These are phyloP conservation scores for Thermochaetoides thermophila DNA, from an alignment of 495 filamentous ascomycete genomes.

Conservation along the genomic window DNA sequence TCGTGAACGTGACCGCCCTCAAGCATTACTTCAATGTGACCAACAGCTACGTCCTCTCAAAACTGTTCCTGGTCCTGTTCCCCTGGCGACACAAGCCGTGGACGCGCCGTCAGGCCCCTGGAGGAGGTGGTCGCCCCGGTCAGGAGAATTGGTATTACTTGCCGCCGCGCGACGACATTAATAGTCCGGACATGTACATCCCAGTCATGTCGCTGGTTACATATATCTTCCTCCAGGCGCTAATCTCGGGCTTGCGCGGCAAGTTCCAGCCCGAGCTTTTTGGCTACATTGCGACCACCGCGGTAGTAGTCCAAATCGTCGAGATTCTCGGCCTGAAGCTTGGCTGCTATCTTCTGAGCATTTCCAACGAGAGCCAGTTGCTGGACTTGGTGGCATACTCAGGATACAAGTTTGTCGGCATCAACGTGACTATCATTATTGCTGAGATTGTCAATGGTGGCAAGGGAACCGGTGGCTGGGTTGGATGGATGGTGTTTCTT, in stretches of 20 bases:
- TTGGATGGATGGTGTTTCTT: slow-evolving; percentile 74
- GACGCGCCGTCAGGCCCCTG: slow-evolving; percentile 60
- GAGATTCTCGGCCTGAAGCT: slow-evolving; percentile 84
- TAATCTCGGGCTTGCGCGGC: slow-evolving; percentile 82
- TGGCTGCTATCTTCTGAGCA: slow-evolving; percentile 81
- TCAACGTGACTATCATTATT: slow-evolving; percentile 69
- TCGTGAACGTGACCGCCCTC: slow-evolving; percentile 79
- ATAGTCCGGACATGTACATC: slow-evolving; percentile 99
- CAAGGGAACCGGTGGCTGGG: slow-evolving; percentile 67
- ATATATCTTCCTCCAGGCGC: slow-evolving; percentile 82
- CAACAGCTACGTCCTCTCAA: slow-evolving; percentile 77
- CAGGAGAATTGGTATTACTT: slow-evolving; percentile 79
- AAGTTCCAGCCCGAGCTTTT: slow-evolving; percentile 88
- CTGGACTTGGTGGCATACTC: slow-evolving; percentile 90
- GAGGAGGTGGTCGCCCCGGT: slow-evolving; percentile 48
- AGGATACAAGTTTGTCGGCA: slow-evolving; percentile 97
- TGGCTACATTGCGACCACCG: slow-evolving; percentile 72
- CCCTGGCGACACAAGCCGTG: slow-evolving; percentile 95
- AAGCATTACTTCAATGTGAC: slow-evolving; percentile 98
- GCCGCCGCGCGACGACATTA: slow-evolving; percentile 90
- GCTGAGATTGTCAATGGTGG: slow-evolving; percentile 64
- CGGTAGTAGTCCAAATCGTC: slow-evolving; percentile 64
- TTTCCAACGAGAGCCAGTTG: slow-evolving; percentile 74
- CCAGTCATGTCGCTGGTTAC: slow-evolving; percentile 89
- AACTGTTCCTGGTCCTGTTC: slow-evolving; percentile 80